Conservation (phyloP, 352 stramenopile genomes). For the Phytophthora palmivora region DNA sequence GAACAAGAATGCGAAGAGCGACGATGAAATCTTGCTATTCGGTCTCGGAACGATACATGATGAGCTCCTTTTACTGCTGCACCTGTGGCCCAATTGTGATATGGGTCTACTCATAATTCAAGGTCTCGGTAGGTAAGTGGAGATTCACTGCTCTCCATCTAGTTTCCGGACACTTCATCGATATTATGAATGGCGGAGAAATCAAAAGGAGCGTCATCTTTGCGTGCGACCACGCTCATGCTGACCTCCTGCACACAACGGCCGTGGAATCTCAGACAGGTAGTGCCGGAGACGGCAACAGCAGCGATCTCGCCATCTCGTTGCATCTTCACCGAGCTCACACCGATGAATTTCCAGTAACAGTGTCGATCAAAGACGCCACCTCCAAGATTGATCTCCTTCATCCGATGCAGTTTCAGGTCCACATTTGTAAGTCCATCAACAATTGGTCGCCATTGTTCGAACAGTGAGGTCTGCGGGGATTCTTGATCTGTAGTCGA, state of each 20-base stretch:
- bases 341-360: constrained; percentile 37
- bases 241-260: constrained; percentile 21
- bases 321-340: constrained; percentile 28
- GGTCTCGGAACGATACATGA: constrained; percentile 8
- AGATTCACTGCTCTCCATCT: not conserved
- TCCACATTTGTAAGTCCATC: constrained; percentile 47
- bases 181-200: not conserved
- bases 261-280: constrained; percentile 35
- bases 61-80: constrained; percentile 16
- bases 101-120: constrained; percentile 1
- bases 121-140: not conserved
- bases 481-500: constrained; percentile 4
- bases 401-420: constrained; percentile 34
- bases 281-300: constrained; percentile 35
- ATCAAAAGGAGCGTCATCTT: constrained; percentile 18
- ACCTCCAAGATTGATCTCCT: constrained; percentile 19
- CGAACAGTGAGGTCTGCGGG: constrained; percentile 22
- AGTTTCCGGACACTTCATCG: not conserved
- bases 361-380: constrained; percentile 22
- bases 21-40: constrained; percentile 28
- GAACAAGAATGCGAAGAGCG: constrained; percentile 26
- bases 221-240: constrained; percentile 19
- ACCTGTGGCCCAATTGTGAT: not conserved
- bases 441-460: constrained; percentile 45
- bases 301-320: constrained; percentile 24